phyloP scores from a whole-genome alignment of 108 stramenopile species.

The Fragilaria radians region DNA sequence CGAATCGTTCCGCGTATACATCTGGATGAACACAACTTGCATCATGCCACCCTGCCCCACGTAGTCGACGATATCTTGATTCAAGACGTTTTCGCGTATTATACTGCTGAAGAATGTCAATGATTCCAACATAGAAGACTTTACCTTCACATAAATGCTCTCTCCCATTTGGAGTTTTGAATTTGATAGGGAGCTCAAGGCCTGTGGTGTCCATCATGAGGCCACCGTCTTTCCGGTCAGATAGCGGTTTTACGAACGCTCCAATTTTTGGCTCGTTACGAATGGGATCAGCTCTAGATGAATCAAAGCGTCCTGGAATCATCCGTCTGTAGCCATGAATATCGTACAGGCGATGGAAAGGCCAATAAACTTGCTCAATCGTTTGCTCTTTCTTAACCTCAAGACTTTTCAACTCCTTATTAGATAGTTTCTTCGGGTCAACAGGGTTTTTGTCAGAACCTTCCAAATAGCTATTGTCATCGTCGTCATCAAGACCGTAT shows the following conservation, averaged over 20 bases:
- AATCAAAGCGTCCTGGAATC: constrained; percentile 30
- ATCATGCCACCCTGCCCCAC: constrained; percentile 42
- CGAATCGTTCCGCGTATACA: constrained; percentile 70
- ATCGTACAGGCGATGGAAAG: constrained; percentile 73
- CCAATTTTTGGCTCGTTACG: constrained; percentile 27
- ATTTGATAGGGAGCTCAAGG: constrained; percentile 35
- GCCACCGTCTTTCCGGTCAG: constrained; percentile 75
- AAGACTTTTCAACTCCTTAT: constrained; percentile 22
- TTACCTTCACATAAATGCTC: constrained; percentile 66
- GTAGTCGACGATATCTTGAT: constrained; percentile 53
- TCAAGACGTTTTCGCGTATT: constrained; percentile 84
- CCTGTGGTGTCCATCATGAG: constrained; percentile 73
- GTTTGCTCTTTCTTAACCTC: constrained; percentile 61
- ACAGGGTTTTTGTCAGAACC: too few relatives aligned
- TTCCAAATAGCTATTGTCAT: constrained; percentile 67
- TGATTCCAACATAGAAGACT: constrained; percentile 93
- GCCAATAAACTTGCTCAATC: constrained; percentile 83
- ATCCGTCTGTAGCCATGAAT: constrained; percentile 65
- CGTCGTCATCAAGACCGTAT: constrained; percentile 74
- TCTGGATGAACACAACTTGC: constrained; percentile 81
- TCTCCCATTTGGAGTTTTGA: constrained; percentile 44
- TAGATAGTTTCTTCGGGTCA: too few relatives aligned
- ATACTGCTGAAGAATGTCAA: constrained; percentile 96
- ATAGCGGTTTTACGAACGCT: constrained; percentile 67
- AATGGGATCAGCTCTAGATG: too few relatives aligned